Percentiles rank a stretch among this genome's conserved stretches.
Conservation (phyloP, 2,329 filamentous ascomycete species). For the Aureobasidium sp. region DNA sequence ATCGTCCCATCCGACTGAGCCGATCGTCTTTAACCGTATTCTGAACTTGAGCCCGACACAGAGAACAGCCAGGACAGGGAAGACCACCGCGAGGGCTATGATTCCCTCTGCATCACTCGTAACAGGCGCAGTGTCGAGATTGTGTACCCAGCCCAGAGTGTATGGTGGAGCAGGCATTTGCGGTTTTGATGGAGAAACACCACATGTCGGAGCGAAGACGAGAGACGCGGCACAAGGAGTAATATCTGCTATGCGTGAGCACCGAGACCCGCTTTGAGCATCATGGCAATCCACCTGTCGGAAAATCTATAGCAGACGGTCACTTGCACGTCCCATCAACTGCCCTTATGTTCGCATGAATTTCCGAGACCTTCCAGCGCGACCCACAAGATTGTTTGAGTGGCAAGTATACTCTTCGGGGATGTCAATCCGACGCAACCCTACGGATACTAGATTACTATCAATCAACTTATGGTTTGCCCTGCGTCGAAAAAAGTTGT, state of each 20-base stretch:
- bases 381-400: neutral
- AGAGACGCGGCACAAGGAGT: neutral
- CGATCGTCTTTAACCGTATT: neutral
- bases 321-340: neutral
- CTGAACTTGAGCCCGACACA: neutral
- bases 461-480: neutral
- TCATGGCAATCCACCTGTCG: neutral
- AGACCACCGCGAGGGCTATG: neutral
- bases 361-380: neutral
- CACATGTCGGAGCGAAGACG: neutral
- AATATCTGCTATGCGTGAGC: neutral
- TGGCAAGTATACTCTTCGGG: neutral
- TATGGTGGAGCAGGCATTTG: neutral
- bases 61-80: neutral
- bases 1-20: slow-evolving; percentile 1
- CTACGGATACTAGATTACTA: neutral
- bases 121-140: neutral
- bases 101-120: neutral
- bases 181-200: neutral
- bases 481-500: neutral
- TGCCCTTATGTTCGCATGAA: neutral
- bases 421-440: neutral
- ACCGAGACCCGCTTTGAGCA: no score
- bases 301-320: neutral
- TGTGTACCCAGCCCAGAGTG: neutral